phyloP scores from a whole-genome alignment of 176 grass and related monocot species.

The Areca catechu region DNA sequence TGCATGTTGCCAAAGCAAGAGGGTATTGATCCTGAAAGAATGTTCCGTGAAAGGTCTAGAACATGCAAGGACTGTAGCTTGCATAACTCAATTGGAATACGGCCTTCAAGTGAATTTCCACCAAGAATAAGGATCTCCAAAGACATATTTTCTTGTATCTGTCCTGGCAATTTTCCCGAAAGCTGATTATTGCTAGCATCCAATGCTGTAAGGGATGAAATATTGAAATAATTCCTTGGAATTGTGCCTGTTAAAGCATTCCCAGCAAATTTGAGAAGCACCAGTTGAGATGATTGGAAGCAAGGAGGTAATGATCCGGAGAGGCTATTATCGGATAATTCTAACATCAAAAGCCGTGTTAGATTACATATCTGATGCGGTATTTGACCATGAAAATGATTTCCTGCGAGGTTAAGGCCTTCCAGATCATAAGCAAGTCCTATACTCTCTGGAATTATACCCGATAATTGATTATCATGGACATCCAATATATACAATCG shows the following conservation, averaged over 20 bases:
- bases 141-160: too few relatives aligned
- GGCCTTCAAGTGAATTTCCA: too few relatives aligned
- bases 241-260: slow-evolving; percentile 11
- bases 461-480: too few relatives aligned
- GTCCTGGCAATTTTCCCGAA: not conserved
- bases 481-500: too few relatives aligned
- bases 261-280: not conserved
- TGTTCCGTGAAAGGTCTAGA: slow-evolving; percentile 18
- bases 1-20: not conserved
- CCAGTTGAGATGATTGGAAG: not conserved
- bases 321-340: slow-evolving; percentile 21
- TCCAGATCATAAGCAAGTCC: not conserved
- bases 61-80: not conserved
- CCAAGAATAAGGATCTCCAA: too few relatives aligned
- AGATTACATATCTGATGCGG: not conserved
- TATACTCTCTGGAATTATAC: too few relatives aligned
- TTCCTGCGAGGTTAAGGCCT: not conserved
- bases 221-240: not conserved
- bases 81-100: not conserved
- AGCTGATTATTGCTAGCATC: slow-evolving; percentile 18
- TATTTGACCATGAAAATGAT: slow-evolving; percentile 10
- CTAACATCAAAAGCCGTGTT: not conserved
- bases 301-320: slow-evolving; percentile 2
- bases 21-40: slow-evolving; percentile 12
- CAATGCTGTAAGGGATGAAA: not conserved